Evolutionary conservation across 352 stramenopile species (phyloP).

Genomic region (Phytophthora pseudosyringae): DNA sequence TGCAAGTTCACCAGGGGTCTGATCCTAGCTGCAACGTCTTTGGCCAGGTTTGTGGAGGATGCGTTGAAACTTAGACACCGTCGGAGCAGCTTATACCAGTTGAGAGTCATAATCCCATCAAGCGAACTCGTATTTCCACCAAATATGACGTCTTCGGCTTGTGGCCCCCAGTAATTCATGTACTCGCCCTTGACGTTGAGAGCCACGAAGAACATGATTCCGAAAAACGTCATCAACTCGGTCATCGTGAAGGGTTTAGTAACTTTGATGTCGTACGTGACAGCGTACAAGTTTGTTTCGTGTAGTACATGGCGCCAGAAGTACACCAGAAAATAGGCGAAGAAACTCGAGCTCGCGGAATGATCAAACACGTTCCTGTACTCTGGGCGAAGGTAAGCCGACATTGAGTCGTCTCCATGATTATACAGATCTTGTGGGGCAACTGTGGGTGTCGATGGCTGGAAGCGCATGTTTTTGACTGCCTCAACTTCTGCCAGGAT

Average conservation of each 20-base stretch:
- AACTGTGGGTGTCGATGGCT: neutral
- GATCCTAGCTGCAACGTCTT: neutral
- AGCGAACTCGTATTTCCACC: neutral
- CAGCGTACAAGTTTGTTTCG: conserved; percentile 1
- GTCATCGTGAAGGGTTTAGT: neutral
- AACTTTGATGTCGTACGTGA: neutral
- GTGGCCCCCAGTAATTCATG: neutral
- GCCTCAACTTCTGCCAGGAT: neutral
- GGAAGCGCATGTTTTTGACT: neutral
- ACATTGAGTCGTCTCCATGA: neutral
- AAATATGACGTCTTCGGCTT: neutral
- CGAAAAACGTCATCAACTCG: neutral
- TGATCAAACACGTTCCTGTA: neutral
- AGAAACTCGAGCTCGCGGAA: neutral
- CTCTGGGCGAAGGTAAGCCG: neutral
- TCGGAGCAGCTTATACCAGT: neutral
- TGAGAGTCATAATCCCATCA: neutral
- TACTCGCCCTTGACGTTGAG: neutral
- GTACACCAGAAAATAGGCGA: neutral
- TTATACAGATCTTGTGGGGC: neutral
- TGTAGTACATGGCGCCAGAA: neutral
- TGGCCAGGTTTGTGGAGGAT: neutral
- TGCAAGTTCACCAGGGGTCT: neutral
- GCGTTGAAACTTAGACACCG: conserved; percentile 2
- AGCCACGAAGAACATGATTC: neutral